Evolutionary conservation across 345 rosid species (phyloP).

Genomic region (Populus davidiana): DNA sequence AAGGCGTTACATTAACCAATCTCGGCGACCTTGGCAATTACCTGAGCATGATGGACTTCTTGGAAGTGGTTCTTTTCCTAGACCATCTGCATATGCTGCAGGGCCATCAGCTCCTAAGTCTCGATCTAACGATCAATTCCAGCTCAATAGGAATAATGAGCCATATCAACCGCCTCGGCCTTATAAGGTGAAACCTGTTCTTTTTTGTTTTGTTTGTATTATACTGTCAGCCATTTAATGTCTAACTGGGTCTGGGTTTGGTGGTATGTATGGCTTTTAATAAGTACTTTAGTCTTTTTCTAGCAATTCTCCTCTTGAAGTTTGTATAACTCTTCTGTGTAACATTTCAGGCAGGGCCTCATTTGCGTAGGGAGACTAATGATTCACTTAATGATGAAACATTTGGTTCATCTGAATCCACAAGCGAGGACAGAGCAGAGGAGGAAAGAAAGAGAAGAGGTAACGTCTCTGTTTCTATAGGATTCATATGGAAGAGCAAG

Average conservation of each 20-base stretch:
- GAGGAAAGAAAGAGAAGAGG: constrained; percentile 98
- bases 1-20: constrained; percentile 59
- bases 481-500: constrained; percentile 1
- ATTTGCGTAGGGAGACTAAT: constrained; percentile 54
- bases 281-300: not conserved
- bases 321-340: not conserved
- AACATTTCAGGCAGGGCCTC: constrained; percentile 68
- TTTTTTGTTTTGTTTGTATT: constrained; percentile 4
- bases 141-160: constrained; percentile 60
- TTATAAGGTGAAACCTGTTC: constrained; percentile 58
- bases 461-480: constrained; percentile 26
- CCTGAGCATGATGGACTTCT: constrained; percentile 97
- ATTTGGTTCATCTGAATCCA: constrained; percentile 77
- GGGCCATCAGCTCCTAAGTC: constrained; percentile 60
- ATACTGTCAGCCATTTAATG: not conserved
- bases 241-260: constrained; percentile 1
- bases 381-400: constrained; percentile 89
- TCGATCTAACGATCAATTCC: constrained; percentile 63
- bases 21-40: constrained; percentile 76
- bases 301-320: not conserved
- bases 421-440: constrained; percentile 85
- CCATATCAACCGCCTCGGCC: constrained; percentile 97
- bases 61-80: constrained; percentile 91
- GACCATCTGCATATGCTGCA: constrained; percentile 63
- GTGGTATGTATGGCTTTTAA: not conserved